These are phyloP conservation scores for Thelonectria rubi DNA, from an alignment of 2,329 filamentous ascomycete species.

Conservation along the genomic window DNA sequence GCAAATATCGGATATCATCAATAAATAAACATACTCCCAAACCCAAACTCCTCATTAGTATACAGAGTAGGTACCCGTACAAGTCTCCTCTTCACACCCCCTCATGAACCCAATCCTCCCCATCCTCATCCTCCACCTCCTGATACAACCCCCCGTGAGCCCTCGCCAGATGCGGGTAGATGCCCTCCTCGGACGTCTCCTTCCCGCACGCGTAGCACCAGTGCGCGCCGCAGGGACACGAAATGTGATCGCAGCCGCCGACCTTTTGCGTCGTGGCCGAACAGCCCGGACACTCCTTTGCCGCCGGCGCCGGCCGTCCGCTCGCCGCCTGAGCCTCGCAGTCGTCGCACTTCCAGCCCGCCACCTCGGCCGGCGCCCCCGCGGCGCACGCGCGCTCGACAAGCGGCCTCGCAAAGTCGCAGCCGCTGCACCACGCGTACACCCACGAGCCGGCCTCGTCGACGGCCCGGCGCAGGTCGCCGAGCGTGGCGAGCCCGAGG, in stretches of 20 bases:
- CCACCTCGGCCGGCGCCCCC: slow-evolving; percentile 49
- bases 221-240: slow-evolving; percentile 47
- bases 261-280: slow-evolving; percentile 48
- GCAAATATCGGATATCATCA: too few species aligned
- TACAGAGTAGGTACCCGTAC: too few species aligned
- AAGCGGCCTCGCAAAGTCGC: slow-evolving; percentile 52
- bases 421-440: slow-evolving; percentile 58
- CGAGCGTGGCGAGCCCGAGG: slow-evolving; percentile 51
- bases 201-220: slow-evolving; percentile 55
- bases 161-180: slow-evolving; percentile 51
- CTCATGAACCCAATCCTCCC: background rate
- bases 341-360: slow-evolving; percentile 53
- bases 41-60: too few species aligned
- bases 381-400: slow-evolving; percentile 55
- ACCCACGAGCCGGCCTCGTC: slow-evolving; percentile 54
- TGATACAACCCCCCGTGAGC: slow-evolving; percentile 46
- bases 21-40: too few species aligned
- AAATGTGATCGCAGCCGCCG: slow-evolving; percentile 52
- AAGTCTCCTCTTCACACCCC: slow-evolving; percentile 3
- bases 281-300: slow-evolving; percentile 49
- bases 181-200: slow-evolving; percentile 33
- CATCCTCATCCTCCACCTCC: slow-evolving; percentile 31
- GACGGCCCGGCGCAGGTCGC: slow-evolving; percentile 51
- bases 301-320: background rate
- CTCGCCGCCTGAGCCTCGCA: slow-evolving; percentile 39